These are phyloP conservation scores for Copromyces sp. DNA, from an alignment of 495 filamentous ascomycete genomes.

Conservation along the genomic window DNA sequence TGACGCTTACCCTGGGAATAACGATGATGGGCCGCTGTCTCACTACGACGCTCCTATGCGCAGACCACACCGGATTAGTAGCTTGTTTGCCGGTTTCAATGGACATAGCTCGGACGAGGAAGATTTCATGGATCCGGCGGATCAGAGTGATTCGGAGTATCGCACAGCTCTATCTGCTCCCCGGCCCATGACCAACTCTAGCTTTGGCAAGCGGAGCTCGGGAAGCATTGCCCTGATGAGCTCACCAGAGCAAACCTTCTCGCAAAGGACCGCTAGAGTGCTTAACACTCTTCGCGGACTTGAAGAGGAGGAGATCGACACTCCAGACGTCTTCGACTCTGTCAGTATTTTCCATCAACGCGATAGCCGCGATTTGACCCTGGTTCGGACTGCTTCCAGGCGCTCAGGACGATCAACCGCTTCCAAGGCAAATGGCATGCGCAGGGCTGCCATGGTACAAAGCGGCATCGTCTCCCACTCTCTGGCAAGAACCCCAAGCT, in stretches of 20 bases:
- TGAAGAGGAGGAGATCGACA: constrained; percentile 5
- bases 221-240: constrained; percentile 6
- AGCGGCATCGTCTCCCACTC: constrained; percentile 65
- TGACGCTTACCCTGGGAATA: constrained; percentile 70
- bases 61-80: constrained; percentile 64
- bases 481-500: constrained; percentile 65
- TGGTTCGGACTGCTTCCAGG: constrained; percentile 21
- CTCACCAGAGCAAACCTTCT: constrained; percentile 26
- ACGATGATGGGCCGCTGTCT: constrained; percentile 68
- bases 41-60: constrained; percentile 50
- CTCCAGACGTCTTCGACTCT: constrained; percentile 18
- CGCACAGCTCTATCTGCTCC: constrained; percentile 56
- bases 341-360: constrained; percentile 12
- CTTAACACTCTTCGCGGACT: constrained; percentile 16
- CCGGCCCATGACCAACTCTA: constrained; percentile 27
- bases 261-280: constrained; percentile 9
- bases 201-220: constrained; percentile 27
- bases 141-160: constrained; percentile 56
- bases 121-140: constrained; percentile 43
- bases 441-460: constrained; percentile 61
- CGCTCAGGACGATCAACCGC: constrained; percentile 22
- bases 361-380: constrained; percentile 22
- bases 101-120: constrained; percentile 47
- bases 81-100: constrained; percentile 76
- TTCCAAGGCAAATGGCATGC: constrained; percentile 36